Evolutionary conservation across 352 stramenopile species (phyloP).

Genomic region (Proteromonas lacertae): DNA sequence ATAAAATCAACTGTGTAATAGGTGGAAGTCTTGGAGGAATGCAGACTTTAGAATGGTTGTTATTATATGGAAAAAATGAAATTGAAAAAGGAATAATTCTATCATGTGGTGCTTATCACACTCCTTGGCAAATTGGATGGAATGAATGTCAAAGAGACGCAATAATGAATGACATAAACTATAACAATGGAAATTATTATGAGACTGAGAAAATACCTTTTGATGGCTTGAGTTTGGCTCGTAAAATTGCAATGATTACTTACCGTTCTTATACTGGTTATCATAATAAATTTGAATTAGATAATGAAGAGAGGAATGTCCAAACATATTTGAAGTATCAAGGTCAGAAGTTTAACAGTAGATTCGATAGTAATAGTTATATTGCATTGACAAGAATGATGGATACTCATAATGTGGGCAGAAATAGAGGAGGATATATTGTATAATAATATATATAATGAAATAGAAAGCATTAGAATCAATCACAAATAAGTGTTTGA

Average conservation of each 20-base stretch:
- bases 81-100: slow-evolving; percentile 58
- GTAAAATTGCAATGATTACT: slow-evolving; percentile 77
- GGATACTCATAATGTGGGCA: slow-evolving; percentile 67
- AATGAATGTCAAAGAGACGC: slow-evolving; percentile 67
- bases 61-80: slow-evolving; percentile 26
- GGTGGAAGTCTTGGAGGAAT: slow-evolving; percentile 72
- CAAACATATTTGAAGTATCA: slow-evolving; percentile 51
- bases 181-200: slow-evolving; percentile 33
- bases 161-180: slow-evolving; percentile 71
- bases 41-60: slow-evolving; percentile 78
- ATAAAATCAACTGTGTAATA: slow-evolving; percentile 46
- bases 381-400: slow-evolving; percentile 70
- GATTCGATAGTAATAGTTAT: slow-evolving; percentile 79
- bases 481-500: slow-evolving; percentile 25
- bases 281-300: slow-evolving; percentile 51
- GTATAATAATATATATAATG: too few species aligned
- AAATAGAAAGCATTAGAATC: slow-evolving; percentile 20
- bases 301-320: slow-evolving; percentile 14
- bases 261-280: slow-evolving; percentile 68
- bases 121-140: slow-evolving; percentile 76
- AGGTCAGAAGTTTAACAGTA: slow-evolving; percentile 63
- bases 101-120: slow-evolving; percentile 57
- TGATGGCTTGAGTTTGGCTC: slow-evolving; percentile 24
- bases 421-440: slow-evolving; percentile 22
- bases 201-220: slow-evolving; percentile 6